Evolutionary conservation across 23 red algal genomes (phyloP).

Genomic region (Gracilariopsis chorda): DNA sequence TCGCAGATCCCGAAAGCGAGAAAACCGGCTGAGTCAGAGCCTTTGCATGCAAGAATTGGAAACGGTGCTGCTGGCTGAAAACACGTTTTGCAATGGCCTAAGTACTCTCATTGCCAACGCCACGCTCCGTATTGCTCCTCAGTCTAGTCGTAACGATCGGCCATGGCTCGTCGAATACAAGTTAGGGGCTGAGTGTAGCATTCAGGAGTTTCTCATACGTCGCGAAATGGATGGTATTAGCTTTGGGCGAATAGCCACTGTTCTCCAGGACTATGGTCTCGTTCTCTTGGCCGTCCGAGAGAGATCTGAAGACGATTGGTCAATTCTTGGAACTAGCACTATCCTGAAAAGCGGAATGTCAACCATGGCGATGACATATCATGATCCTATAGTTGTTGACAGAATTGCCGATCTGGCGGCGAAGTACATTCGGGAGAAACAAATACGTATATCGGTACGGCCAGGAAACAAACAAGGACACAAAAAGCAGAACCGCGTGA

Average conservation of each 20-base stretch:
- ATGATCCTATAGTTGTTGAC: constrained; percentile 41
- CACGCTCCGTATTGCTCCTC: constrained; percentile 56
- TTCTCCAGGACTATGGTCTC: constrained; percentile 66
- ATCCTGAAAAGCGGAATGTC: constrained; percentile 1
- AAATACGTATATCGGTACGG: background rate
- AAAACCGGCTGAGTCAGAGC: constrained; percentile 36
- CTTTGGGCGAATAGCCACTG: constrained; percentile 44
- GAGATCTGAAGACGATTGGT: constrained; percentile 29
- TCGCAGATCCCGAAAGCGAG: constrained; percentile 6
- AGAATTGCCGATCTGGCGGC: constrained; percentile 53
- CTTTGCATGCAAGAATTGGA: constrained; percentile 76
- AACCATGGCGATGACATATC: constrained; percentile 43
- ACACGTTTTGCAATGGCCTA: constrained; percentile 81
- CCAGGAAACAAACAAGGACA: background rate
- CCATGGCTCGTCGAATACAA: constrained; percentile 78
- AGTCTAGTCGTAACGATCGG: constrained; percentile 36
- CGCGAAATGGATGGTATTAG: constrained; percentile 29
- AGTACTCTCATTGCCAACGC: constrained; percentile 80
- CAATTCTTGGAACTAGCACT: background rate
- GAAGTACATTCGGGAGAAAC: background rate
- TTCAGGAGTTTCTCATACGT: constrained; percentile 43
- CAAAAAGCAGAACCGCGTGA: background rate
- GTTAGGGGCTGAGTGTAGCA: constrained; percentile 54
- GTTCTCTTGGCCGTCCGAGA: constrained; percentile 59
- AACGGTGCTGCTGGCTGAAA: constrained; percentile 65